A percentile compares a stretch with the other conserved stretches of the same genome.
Conservation (phyloP, 768 basidiomycete genomes). For the Butyriboletus loyo region DNA sequence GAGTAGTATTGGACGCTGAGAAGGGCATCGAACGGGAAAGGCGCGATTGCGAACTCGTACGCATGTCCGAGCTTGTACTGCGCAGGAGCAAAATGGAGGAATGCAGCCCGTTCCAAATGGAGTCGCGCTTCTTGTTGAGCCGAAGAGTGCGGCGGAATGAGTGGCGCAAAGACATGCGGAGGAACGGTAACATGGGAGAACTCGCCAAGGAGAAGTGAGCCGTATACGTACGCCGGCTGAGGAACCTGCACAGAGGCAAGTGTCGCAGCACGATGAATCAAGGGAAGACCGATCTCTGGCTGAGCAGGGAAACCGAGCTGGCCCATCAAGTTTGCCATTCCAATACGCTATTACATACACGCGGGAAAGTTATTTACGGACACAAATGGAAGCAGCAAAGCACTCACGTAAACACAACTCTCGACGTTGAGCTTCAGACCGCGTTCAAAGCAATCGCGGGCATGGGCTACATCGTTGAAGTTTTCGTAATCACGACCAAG, state of each 20-base stretch:
- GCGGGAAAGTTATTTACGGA: constrained; percentile 4
- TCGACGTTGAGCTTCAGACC: constrained; percentile 74
- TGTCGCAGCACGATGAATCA: constrained; percentile 76
- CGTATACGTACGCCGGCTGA: constrained; percentile 86
- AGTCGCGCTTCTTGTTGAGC: constrained; percentile 61
- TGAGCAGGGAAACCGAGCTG: constrained; percentile 68
- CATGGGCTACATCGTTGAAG: constrained; percentile 69
- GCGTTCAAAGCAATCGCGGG: constrained; percentile 83
- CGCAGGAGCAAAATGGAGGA: constrained; percentile 76
- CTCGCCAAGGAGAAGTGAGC: constrained; percentile 82
- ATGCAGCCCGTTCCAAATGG: constrained; percentile 82
- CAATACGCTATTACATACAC: constrained; percentile 61
- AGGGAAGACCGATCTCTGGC: constrained; percentile 57
- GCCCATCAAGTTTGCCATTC: constrained; percentile 88
- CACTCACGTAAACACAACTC: constrained; percentile 74
- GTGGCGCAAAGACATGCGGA: constrained; percentile 48
- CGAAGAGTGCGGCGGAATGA: constrained; percentile 50
- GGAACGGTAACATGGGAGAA: constrained; percentile 65
- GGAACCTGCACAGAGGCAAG: constrained; percentile 72
- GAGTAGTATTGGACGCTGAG: constrained; percentile 89
- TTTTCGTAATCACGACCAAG: constrained; percentile 91
- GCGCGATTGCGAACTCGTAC: constrained; percentile 86
- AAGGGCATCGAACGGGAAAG: constrained; percentile 84
- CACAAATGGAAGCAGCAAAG: not conserved
- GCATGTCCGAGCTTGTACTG: constrained; percentile 93